Base-by-base conservation (phyloP, 2,329 filamentous ascomycete genomes). In the Aureobasidium sp. region DNA sequence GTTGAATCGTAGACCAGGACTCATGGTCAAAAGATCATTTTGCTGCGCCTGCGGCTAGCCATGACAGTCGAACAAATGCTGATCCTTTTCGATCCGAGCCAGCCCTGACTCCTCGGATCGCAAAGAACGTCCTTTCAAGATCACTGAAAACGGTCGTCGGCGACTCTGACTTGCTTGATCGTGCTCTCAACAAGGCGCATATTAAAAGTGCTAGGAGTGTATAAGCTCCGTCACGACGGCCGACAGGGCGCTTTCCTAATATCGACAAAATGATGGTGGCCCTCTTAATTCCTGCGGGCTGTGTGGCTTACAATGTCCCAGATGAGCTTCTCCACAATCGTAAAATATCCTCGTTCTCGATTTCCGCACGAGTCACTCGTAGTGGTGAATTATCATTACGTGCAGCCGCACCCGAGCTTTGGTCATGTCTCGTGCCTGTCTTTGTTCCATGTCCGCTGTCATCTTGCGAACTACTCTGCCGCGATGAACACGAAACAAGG, bases 271-370 rank as follows among this genome's bases (percentile, higher is more conserved):
- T 37, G 34, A 39, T 58, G 42, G 55, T 31, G 31, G 55, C n/a
- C 55, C 42, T 58, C 39, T 58, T 48, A 37, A 48, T 57, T 57
- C 37, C 53, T 57, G 12, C 41, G 42, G 36, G 17, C 22, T 44
- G 22, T 57, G 55, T 58, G 55, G 55, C 55, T 58, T 57, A 29
- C 39, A 22, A 48, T 58, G 53, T 47, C 41, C 55, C 42, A 58
- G 42, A 58, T 58, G 55, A 58, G 55, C 20, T 58, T 47, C 42
- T 58, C 55, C 55, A 58, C 55, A 58, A 58, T 58, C 55, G 55
- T 42, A 27, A 37, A 29, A 29, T 29, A 25, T 47, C 31, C 41
- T 57, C 36, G 39, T 57, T 57, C 39, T 57, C 55, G 29, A 29
- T 48, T 57, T 12, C 41, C 39, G 55, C 55, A 48, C 55, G 55